Evolutionary conservation across 1,284 basidiomycete species (phyloP).

Genomic region (Neotropicomus parvogracilis): DNA sequence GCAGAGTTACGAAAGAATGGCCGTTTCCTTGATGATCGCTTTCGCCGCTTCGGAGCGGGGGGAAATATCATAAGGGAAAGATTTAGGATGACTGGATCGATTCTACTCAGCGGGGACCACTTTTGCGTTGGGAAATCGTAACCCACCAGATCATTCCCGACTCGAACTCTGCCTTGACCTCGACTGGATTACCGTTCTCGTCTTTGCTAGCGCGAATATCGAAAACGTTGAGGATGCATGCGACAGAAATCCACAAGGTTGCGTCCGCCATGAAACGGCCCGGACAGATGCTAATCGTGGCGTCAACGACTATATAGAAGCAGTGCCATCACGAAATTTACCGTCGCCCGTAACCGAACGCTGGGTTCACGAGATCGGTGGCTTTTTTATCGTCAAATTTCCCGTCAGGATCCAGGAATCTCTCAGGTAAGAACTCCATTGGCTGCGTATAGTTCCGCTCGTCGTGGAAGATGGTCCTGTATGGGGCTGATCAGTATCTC

Average conservation of each 20-base stretch:
- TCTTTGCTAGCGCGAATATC: conserved; percentile 38
- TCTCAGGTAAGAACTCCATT: conserved; percentile 42
- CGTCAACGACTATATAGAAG: conserved; percentile 1
- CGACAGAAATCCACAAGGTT: conserved; percentile 50
- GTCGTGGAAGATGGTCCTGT: conserved; percentile 49
- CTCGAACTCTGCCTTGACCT: conserved; percentile 37
- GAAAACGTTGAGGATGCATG: conserved; percentile 46
- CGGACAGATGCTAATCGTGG: conserved; percentile 41
- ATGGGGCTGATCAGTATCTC: conserved; percentile 7
- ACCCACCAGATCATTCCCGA: conserved; percentile 46
- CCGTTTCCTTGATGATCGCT: conserved; percentile 29
- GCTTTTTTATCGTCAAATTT: conserved; percentile 33
- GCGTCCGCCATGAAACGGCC: conserved; percentile 48
- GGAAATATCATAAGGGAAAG: conserved; percentile 31
- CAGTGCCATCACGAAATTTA: conserved; percentile 6
- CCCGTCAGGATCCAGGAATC: conserved; percentile 37
- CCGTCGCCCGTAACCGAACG: conserved; percentile 50
- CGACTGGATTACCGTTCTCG: conserved; percentile 32
- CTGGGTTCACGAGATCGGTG: conserved; percentile 39
- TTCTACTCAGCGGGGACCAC: background rate
- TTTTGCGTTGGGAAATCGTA: background rate
- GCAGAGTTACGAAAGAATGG: conserved; percentile 19
- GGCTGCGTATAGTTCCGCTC: conserved; percentile 40
- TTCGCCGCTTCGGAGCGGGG: conserved; percentile 32
- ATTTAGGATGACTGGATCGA: conserved; percentile 26